Evolutionary conservation across 495 filamentous ascomycete genomes (phyloP).

Genomic region (Aspergillus biplanus): DNA sequence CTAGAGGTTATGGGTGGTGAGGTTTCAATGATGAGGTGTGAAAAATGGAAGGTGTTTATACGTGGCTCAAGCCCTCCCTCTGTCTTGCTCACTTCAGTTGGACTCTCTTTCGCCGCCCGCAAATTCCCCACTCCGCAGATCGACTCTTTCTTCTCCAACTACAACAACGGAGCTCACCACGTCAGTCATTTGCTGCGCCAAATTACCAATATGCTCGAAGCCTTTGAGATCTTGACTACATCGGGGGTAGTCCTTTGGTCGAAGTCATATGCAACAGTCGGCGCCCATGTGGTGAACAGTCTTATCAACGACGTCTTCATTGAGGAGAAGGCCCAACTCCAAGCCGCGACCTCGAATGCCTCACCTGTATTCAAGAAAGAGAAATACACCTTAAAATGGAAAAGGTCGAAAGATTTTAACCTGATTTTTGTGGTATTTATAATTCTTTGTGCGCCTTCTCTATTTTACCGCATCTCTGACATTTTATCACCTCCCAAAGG

Average conservation of each 20-base stretch:
- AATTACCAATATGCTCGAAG: slow-evolving; percentile 73
- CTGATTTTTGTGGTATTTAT: slow-evolving; percentile 89
- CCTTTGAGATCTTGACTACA: slow-evolving; percentile 93
- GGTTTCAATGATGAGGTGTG: slow-evolving; percentile 17
- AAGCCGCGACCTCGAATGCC: slow-evolving; percentile 36
- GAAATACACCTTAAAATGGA: slow-evolving; percentile 95
- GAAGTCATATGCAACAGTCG: slow-evolving; percentile 77
- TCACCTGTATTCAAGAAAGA: slow-evolving; percentile 81
- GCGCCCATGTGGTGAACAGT: slow-evolving; percentile 83
- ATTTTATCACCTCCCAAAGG: slow-evolving; percentile 53
- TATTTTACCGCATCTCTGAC: slow-evolving; percentile 27
- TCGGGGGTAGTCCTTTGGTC: slow-evolving; percentile 98
- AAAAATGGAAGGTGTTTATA: slow-evolving; percentile 39
- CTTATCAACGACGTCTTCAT: slow-evolving; percentile 97
- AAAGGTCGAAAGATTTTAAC: slow-evolving; percentile 84
- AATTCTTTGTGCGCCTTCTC: slow-evolving; percentile 7
- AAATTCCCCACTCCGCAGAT: slow-evolving; percentile 39
- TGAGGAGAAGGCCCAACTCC: slow-evolving; percentile 78
- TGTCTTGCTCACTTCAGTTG: slow-evolving; percentile 33
- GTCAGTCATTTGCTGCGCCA: background rate
- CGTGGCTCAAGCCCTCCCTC: slow-evolving; percentile 42
- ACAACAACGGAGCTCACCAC: slow-evolving; percentile 10
- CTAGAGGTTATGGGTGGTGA: background rate
- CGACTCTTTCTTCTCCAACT: background rate
- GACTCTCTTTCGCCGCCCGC: slow-evolving; percentile 38